These are phyloP conservation scores for Petrea volubilis DNA, from an alignment of 257 asterid genomes.

Conservation along the genomic window DNA sequence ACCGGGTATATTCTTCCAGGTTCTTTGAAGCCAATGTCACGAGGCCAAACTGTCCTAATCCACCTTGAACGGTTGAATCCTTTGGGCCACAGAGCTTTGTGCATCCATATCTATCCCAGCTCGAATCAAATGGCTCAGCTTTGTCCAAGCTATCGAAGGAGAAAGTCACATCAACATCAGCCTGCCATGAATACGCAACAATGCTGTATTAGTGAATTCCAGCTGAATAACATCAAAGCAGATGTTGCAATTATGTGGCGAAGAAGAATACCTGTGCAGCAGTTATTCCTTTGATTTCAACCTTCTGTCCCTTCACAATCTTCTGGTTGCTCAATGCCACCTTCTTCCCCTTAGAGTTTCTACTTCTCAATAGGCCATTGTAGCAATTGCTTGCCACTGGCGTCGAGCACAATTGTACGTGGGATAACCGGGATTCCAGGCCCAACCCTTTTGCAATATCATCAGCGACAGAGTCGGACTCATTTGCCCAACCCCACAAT, in stretches of 20 bases:
- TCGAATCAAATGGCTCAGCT: conserved; percentile 64
- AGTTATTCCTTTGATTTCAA: conserved; percentile 54
- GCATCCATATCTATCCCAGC: conserved; percentile 58
- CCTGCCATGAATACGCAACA: conserved; percentile 30
- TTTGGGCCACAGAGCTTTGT: conserved; percentile 49
- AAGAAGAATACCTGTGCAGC: conserved; percentile 40
- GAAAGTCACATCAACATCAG: conserved; percentile 73
- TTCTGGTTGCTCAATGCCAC: conserved; percentile 28
- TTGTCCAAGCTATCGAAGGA: conserved; percentile 55
- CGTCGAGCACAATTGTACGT: conserved; percentile 39
- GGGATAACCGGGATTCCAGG: conserved; percentile 72
- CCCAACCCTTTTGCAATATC: conserved; percentile 65
- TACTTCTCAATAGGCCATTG: conserved; percentile 52
- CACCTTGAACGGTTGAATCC: conserved; percentile 55
- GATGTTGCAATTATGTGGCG: too few relatives aligned
- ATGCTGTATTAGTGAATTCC: neutral
- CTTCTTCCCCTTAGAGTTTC: conserved; percentile 40
- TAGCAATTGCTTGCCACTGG: conserved; percentile 43
- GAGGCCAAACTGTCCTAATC: conserved; percentile 81
- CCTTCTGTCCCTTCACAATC: conserved; percentile 37
- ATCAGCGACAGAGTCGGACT: conserved; percentile 42
- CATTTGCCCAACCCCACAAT: conserved; percentile 84
- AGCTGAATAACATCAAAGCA: neutral
- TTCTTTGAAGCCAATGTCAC: conserved; percentile 61
- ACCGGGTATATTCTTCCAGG: conserved; percentile 67